phyloP scores from a whole-genome alignment of 805 yeast genomes.

The Candida maltosa region DNA sequence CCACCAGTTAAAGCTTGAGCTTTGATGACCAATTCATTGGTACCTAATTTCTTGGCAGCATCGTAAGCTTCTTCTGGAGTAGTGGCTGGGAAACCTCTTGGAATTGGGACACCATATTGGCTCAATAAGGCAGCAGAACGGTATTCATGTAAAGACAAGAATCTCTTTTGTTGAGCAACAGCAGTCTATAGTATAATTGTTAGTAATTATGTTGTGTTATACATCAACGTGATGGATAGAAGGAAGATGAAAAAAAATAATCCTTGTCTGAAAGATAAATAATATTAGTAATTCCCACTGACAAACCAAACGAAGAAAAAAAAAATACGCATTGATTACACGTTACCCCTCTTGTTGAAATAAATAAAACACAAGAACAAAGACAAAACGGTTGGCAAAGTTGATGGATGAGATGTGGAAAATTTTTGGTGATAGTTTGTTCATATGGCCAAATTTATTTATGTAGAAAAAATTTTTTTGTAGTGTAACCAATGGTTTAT shows the following conservation, averaged over 20 bases:
- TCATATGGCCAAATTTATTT: no score
- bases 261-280: neutral
- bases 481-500: neutral
- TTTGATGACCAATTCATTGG: constrained; percentile 87
- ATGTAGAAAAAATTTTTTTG: neutral
- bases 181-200: constrained; percentile 5
- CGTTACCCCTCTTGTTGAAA: no score
- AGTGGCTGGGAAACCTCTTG: constrained; percentile 86
- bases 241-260: no score
- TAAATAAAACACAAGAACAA: no score
- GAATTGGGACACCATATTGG: constrained; percentile 84
- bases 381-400: no score
- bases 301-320: no score
- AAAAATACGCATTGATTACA: no score
- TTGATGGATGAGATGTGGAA: no score
- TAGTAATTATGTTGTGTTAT: constrained; percentile 2
- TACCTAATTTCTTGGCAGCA: constrained; percentile 71
- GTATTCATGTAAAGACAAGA: constrained; percentile 89
- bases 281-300: neutral
- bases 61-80: constrained; percentile 85
- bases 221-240: neutral
- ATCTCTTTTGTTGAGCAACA: constrained; percentile 51
- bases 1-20: constrained; percentile 99
- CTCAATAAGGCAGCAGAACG: constrained; percentile 87
- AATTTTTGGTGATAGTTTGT: no score